Conservation (phyloP, 441 rosid genomes). For the Croton laevigatus region DNA sequence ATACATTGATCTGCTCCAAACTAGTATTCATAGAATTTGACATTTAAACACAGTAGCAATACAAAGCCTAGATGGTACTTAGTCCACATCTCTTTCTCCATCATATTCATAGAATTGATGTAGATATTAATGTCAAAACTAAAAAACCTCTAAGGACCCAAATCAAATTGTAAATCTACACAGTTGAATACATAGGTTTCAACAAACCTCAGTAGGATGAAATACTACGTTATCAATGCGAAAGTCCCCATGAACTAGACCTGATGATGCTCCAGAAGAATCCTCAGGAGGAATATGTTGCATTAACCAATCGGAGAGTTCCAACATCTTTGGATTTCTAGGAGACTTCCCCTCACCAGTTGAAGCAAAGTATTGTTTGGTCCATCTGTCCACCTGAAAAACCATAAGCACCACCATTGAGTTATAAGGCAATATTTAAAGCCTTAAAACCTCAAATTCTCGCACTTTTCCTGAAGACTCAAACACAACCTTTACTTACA, state of each 20-base stretch:
- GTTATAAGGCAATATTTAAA: neutral
- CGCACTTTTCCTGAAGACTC: neutral
- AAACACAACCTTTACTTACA: neutral
- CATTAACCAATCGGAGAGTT: conserved; percentile 68
- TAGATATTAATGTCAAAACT: neutral
- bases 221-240: conserved; percentile 89
- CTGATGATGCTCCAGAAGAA: conserved; percentile 62
- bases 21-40: conserved; percentile 1
- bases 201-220: conserved; percentile 82
- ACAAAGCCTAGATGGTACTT: conserved; percentile 6
- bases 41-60: conserved; percentile 11
- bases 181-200: neutral
- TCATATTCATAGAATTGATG: neutral
- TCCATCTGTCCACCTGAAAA: conserved; percentile 87
- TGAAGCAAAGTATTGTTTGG: conserved; percentile 79
- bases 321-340: conserved; percentile 74
- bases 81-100: neutral
- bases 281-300: conserved; percentile 72
- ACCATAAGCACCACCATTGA: conserved; percentile 13
- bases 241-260: conserved; percentile 95
- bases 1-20: neutral
- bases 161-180: neutral
- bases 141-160: neutral
- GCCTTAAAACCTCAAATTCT: neutral
- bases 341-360: conserved; percentile 75